Evolutionary conservation across 1,284 basidiomycete species (phyloP).

Genomic region (Phylloboletellus chloephorus): DNA sequence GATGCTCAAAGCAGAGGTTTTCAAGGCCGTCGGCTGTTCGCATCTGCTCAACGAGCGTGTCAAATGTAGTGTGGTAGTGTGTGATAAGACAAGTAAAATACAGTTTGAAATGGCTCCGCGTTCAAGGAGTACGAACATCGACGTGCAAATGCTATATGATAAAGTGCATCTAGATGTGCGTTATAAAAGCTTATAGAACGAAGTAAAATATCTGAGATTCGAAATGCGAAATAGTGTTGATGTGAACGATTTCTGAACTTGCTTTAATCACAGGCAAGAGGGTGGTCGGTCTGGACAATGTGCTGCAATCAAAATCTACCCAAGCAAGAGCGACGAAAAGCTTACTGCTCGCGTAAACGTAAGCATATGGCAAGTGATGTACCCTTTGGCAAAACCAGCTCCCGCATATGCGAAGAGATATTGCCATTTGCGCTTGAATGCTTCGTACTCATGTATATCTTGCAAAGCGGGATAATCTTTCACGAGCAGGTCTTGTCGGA

Average conservation of each 20-base stretch:
- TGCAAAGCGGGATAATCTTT: constrained; percentile 53
- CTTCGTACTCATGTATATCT: constrained; percentile 49
- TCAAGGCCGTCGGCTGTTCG: no score
- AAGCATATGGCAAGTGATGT: constrained; percentile 74
- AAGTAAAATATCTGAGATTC: constrained; percentile 16
- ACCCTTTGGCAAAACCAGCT: constrained; percentile 68
- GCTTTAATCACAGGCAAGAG: constrained; percentile 27
- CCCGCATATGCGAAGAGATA: constrained; percentile 75
- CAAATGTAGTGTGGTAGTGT: no score
- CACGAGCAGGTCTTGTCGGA: constrained; percentile 51
- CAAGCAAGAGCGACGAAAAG: constrained; percentile 4
- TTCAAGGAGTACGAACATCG: constrained; percentile 13
- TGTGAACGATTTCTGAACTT: constrained; percentile 14
- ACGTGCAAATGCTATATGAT: constrained; percentile 13
- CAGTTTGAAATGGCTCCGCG: constrained; percentile 24
- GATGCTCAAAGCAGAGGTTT: no score
- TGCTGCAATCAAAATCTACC: constrained; percentile 4
- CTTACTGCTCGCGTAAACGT: constrained; percentile 56
- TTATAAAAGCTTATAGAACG: constrained; percentile 15
- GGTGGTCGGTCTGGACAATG: constrained; percentile 27
- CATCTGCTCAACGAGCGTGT: no score
- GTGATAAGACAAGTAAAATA: constrained; percentile 17
- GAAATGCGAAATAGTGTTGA: constrained; percentile 9
- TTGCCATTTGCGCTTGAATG: constrained; percentile 72
- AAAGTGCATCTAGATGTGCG: constrained; percentile 19